Evolutionary conservation across 148 eudicot genomes (phyloP).

Genomic region (Amaranthus hypochondriacus): DNA sequence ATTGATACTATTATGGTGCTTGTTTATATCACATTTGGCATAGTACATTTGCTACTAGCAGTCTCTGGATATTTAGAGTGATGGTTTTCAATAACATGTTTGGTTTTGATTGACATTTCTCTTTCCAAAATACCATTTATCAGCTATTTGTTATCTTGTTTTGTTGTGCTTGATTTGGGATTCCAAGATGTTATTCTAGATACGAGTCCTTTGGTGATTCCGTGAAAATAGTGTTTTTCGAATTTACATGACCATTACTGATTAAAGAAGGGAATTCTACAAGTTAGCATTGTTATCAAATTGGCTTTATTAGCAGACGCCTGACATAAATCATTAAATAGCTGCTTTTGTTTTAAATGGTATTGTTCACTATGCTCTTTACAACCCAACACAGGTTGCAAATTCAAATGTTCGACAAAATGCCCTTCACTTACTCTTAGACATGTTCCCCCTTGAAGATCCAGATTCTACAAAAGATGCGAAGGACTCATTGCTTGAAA

Average conservation of each 20-base stretch:
- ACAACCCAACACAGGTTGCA: conserved; percentile 54
- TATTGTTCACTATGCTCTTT: background rate
- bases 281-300: background rate
- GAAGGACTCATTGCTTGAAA: conserved; percentile 69
- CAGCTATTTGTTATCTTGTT: background rate
- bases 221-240: background rate
- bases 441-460: conserved; percentile 93
- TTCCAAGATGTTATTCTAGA: background rate
- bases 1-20: background rate
- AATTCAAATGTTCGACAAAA: conserved; percentile 98
- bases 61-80: background rate
- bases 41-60: background rate
- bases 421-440: conserved; percentile 82
- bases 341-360: background rate
- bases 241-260: background rate
- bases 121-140: background rate
- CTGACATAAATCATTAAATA: too few relatives aligned
- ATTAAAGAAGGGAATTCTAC: background rate
- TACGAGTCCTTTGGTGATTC: background rate
- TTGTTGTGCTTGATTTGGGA: background rate
- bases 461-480: conserved; percentile 85
- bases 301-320: background rate
- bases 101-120: background rate
- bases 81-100: background rate
- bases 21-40: background rate